A percentile compares a stretch with the other conserved stretches of the same genome.
phyloP scores from a whole-genome alignment of 2,329 filamentous ascomycete species.

The Fusarium neocosmosporiellum region DNA sequence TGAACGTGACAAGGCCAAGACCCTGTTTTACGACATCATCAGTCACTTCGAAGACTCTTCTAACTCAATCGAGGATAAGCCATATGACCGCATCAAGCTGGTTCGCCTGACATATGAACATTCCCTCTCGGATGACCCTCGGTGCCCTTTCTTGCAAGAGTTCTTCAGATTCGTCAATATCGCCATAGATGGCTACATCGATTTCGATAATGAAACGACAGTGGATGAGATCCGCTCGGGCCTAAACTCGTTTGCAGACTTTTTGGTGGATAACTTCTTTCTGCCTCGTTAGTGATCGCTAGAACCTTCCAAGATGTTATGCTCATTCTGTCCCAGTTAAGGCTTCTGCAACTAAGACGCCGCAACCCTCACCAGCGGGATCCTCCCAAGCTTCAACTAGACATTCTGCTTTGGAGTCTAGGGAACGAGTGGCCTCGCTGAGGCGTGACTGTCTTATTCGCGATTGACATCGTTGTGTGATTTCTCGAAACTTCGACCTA shows the following conservation, averaged over 20 bases:
- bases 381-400: neutral
- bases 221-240: neutral
- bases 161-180: neutral
- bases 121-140: neutral
- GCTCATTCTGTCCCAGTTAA: neutral
- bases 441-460: conserved; percentile 1
- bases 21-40: neutral
- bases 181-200: neutral
- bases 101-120: conserved; percentile 5
- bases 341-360: conserved; percentile 1
- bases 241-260: conserved; percentile 4
- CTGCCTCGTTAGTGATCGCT: neutral
- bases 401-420: neutral
- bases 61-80: neutral
- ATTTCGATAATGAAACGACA: neutral
- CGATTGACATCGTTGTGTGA: conserved; percentile 3
- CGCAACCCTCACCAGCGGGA: neutral
- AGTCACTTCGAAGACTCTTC: neutral
- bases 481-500: neutral
- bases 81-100: neutral
- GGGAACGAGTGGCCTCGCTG: neutral
- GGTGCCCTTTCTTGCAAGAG: neutral
- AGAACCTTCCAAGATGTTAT: neutral
- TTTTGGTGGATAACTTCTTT: conserved; percentile 4
- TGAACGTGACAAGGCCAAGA: neutral